Evolutionary conservation across 441 rosid species (phyloP).

Genomic region (Eutrema salsugineum): DNA sequence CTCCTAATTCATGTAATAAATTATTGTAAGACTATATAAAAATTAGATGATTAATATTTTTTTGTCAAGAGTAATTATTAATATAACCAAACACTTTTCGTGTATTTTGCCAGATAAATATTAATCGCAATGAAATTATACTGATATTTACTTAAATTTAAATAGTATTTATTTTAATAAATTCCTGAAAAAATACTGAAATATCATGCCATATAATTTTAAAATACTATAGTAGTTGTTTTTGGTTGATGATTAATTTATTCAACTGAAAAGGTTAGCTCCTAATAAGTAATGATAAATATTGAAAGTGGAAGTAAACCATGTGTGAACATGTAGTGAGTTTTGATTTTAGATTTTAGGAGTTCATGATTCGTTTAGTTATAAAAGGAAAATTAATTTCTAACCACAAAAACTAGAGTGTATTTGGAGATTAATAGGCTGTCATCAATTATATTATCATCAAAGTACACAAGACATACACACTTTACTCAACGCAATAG

Average conservation of each 20-base stretch:
- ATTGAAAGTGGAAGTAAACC: slow-evolving; percentile 6
- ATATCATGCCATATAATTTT: not conserved
- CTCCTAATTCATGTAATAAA: not conserved
- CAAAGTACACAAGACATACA: slow-evolving; percentile 27
- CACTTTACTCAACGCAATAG: slow-evolving; percentile 12
- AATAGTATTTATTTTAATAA: not conserved
- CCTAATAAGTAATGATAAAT: not conserved
- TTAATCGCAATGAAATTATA: not conserved
- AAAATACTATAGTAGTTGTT: not conserved
- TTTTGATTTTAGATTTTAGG: slow-evolving; percentile 1
- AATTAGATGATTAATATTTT: not conserved
- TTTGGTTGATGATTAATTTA: not conserved
- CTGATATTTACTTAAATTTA: not conserved
- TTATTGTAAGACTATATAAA: too few relatives aligned
- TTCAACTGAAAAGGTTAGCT: not conserved
- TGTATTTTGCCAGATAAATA: not conserved
- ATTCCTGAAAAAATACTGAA: not conserved
- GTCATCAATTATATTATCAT: slow-evolving; percentile 25
- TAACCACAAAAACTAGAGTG: slow-evolving; percentile 27
- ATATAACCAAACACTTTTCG: not conserved
- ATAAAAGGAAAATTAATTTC: slow-evolving; percentile 25
- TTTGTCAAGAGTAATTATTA: not conserved
- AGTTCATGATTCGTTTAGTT: slow-evolving; percentile 27
- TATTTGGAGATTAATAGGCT: slow-evolving; percentile 18
- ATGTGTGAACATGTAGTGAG: slow-evolving; percentile 21